A percentile compares a stretch with the other conserved stretches of the same genome.
These are phyloP conservation scores for Akanthomyces muscarius DNA, from an alignment of 2,329 filamentous ascomycete genomes.

Conservation along the genomic window DNA sequence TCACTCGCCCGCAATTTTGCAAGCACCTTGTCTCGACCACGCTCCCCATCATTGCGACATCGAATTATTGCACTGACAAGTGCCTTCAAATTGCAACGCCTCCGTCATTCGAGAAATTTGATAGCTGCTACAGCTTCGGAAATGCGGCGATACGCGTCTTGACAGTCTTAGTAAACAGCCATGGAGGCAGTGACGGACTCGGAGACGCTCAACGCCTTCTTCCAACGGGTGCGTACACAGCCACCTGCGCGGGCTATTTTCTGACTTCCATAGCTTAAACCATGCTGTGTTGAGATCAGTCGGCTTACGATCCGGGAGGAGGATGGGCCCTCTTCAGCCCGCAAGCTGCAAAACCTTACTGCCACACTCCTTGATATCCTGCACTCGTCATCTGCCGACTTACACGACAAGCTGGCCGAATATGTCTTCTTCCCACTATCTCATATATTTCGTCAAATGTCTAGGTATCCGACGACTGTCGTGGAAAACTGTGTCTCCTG, in stretches of 20 bases:
- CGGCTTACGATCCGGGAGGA: conserved; percentile 49
- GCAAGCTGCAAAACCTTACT: conserved; percentile 43
- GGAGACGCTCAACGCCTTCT: conserved; percentile 29
- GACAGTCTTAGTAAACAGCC: conserved; percentile 17
- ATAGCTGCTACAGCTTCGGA: background rate
- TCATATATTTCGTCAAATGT: conserved; percentile 74
- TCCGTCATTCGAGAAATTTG: too few species aligned
- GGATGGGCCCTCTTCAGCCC: conserved; percentile 38
- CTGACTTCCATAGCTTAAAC: conserved; percentile 51
- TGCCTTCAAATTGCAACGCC: background rate
- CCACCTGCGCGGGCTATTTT: background rate
- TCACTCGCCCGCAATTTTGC: conserved; percentile 2
- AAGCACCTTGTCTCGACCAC: background rate
- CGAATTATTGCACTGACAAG: background rate
- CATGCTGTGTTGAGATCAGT: conserved; percentile 57
- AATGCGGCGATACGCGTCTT: background rate
- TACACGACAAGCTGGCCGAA: conserved; percentile 83
- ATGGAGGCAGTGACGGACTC: conserved; percentile 26
- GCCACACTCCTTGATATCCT: conserved; percentile 45
- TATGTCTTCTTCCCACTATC: conserved; percentile 94
- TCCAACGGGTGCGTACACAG: conserved; percentile 26
- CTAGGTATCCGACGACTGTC: conserved; percentile 64
- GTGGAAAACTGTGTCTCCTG: conserved; percentile 76
- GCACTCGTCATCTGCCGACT: conserved; percentile 40
- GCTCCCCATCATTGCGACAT: background rate